Evolutionary conservation across 2,329 filamentous ascomycete genomes (phyloP).

Genomic region (Monosporascus sp.): DNA sequence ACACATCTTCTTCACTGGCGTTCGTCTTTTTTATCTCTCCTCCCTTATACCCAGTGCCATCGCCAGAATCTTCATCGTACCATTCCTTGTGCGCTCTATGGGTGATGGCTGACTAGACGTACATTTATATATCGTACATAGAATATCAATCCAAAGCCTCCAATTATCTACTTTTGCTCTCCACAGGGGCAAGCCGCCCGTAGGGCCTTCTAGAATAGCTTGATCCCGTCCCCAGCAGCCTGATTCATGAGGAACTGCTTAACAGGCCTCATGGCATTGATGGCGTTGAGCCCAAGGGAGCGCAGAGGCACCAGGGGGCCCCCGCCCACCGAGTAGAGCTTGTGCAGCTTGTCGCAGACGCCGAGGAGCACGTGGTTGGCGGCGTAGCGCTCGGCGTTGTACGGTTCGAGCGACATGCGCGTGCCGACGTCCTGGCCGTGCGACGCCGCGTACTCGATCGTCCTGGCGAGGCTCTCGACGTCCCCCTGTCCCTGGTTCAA

Average conservation of each 20-base stretch:
- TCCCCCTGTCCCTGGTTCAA: slow-evolving; percentile 91
- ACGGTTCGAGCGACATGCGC: slow-evolving; percentile 71
- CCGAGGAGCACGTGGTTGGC: slow-evolving; percentile 75
- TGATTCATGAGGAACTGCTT: slow-evolving; percentile 85
- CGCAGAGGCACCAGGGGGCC: slow-evolving; percentile 76
- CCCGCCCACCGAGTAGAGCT: slow-evolving; percentile 75
- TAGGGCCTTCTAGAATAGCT: slow-evolving; percentile 12
- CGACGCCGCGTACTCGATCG: slow-evolving; percentile 68
- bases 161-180: too few relatives aligned
- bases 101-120: too few relatives aligned
- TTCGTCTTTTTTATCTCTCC: too few relatives aligned
- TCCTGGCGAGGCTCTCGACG: slow-evolving; percentile 69
- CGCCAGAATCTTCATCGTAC: too few relatives aligned
- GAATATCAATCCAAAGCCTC: too few relatives aligned
- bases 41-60: too few relatives aligned
- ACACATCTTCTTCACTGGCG: too few relatives aligned
- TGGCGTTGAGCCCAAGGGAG: slow-evolving; percentile 68
- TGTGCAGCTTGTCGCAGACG: slow-evolving; percentile 85
- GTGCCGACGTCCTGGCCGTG: slow-evolving; percentile 87
- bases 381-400: slow-evolving; percentile 74
- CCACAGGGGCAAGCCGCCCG: too few relatives aligned
- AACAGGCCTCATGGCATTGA: slow-evolving; percentile 67
- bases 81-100: too few relatives aligned
- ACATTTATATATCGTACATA: too few relatives aligned
- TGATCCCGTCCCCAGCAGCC: slow-evolving; percentile 48